These are phyloP conservation scores for Suillus luteus DNA, from an alignment of 768 basidiomycete genomes.

Conservation along the genomic window DNA sequence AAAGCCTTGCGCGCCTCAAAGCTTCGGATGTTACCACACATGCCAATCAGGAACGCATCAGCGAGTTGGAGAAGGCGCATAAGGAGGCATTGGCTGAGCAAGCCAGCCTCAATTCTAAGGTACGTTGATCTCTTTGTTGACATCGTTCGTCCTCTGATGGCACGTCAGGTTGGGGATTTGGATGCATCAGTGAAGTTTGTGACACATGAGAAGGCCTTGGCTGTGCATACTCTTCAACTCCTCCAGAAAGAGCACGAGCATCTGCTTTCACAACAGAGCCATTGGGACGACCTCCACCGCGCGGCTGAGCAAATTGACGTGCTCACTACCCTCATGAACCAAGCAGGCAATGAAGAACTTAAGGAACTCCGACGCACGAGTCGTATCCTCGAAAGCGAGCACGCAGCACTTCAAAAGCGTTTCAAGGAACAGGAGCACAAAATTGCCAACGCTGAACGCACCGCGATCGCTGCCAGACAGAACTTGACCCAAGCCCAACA, in stretches of 20 bases:
- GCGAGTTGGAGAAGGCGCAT: constrained; percentile 62
- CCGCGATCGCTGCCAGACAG: constrained; percentile 57
- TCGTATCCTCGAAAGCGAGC: constrained; percentile 65
- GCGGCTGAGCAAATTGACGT: constrained; percentile 73
- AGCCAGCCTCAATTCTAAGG: constrained; percentile 59
- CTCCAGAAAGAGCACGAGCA: constrained; percentile 65
- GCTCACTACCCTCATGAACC: constrained; percentile 60
- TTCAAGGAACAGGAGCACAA: constrained; percentile 72
- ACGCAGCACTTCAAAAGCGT: constrained; percentile 67
- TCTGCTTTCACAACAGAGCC: constrained; percentile 61
- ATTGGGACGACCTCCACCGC: constrained; percentile 77
- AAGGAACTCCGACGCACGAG: constrained; percentile 62
- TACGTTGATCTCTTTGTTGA: constrained; percentile 31
- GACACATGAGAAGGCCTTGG: constrained; percentile 63
- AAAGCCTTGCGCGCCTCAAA: constrained; percentile 71
- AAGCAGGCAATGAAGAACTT: constrained; percentile 70
- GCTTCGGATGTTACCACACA: constrained; percentile 70
- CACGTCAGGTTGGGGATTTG: constrained; percentile 56
- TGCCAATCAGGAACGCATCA: constrained; percentile 58
- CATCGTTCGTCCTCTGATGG: constrained; percentile 8
- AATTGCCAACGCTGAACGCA: constrained; percentile 59
- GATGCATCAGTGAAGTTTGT: constrained; percentile 59
- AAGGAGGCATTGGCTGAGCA: constrained; percentile 59
- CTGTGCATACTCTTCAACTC: constrained; percentile 47
- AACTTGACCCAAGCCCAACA: constrained; percentile 73